Percentiles rank a stretch among this genome's conserved stretches.
phyloP scores from a whole-genome alignment of 2,329 filamentous ascomycete genomes.

The Pestalotiopsis sp. region DNA sequence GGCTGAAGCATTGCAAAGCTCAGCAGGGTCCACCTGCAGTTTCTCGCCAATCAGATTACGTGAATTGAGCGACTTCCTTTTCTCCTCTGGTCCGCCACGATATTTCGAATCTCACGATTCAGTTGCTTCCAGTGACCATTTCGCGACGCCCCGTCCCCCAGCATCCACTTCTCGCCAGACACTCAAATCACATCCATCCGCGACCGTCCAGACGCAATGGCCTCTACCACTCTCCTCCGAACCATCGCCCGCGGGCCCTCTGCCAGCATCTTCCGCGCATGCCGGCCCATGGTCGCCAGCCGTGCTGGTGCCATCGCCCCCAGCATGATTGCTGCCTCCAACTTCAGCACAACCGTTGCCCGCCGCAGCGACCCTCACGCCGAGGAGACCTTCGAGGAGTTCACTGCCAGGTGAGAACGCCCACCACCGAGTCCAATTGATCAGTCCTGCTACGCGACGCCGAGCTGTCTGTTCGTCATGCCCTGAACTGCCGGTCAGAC shows the following conservation, averaged over 20 bases:
- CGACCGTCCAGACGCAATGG: constrained; percentile 50
- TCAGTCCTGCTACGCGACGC: not conserved
- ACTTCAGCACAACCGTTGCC: constrained; percentile 66
- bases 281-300: constrained; percentile 60
- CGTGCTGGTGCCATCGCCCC: constrained; percentile 55
- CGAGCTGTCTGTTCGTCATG: not conserved
- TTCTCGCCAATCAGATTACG: constrained; percentile 6
- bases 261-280: constrained; percentile 65
- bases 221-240: constrained; percentile 70
- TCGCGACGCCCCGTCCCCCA: not conserved
- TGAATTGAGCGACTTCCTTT: constrained; percentile 15
- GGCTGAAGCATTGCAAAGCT: constrained; percentile 10
- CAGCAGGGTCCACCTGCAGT: constrained; percentile 1
- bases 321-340: constrained; percentile 52
- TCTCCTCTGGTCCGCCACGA: constrained; percentile 11
- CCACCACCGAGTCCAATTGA: not conserved
- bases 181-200: not conserved
- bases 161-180: constrained; percentile 1
- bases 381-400: constrained; percentile 99
- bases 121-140: not conserved
- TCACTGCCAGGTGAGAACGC: constrained; percentile 85
- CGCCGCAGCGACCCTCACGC: constrained; percentile 64
- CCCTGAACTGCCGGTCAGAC: not conserved
- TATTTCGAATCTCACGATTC: constrained; percentile 11
- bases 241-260: constrained; percentile 69